Evolutionary conservation across 306 rosid genomes (phyloP).

Genomic region (Heteromeles arbutifolia): DNA sequence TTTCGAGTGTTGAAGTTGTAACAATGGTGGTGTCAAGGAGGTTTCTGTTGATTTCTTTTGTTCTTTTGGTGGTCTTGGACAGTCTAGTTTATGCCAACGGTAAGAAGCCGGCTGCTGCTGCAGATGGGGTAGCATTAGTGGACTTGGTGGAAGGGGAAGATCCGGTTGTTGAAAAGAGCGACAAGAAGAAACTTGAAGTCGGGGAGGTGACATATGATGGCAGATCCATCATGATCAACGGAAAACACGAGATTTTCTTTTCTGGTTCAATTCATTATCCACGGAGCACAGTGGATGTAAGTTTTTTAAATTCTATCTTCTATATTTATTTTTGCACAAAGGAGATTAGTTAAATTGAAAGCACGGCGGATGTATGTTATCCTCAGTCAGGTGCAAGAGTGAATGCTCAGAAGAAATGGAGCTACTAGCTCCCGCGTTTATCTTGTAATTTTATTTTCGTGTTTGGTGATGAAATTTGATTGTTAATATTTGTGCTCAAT

Average conservation of each 20-base stretch:
- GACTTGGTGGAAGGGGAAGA: not conserved
- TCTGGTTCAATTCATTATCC: conserved; percentile 91
- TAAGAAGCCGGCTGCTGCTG: not conserved
- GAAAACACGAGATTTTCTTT: conserved; percentile 56
- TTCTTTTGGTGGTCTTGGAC: not conserved
- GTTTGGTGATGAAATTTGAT: not conserved
- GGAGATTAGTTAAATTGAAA: not conserved
- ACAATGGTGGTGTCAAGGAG: conserved; percentile 2
- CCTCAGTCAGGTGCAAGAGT: not conserved
- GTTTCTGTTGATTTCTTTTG: not conserved
- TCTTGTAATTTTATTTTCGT: not conserved
- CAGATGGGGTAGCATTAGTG: not conserved
- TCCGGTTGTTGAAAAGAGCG: not conserved
- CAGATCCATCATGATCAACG: conserved; percentile 52
- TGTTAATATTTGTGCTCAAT: not conserved
- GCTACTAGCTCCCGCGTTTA: not conserved
- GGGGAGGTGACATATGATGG: conserved; percentile 56
- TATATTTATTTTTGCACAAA: not conserved
- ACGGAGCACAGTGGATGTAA: conserved; percentile 66
- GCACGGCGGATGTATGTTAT: not conserved
- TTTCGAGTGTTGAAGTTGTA: not conserved
- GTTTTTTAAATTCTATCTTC: not conserved
- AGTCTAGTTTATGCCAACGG: not conserved
- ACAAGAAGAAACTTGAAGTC: not conserved
- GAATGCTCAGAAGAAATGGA: not conserved